Evolutionary conservation across 1,284 basidiomycete genomes (phyloP), one percentile per base, ranked within the genome.

Genomic region (Neonothopanus nambi): DNA sequence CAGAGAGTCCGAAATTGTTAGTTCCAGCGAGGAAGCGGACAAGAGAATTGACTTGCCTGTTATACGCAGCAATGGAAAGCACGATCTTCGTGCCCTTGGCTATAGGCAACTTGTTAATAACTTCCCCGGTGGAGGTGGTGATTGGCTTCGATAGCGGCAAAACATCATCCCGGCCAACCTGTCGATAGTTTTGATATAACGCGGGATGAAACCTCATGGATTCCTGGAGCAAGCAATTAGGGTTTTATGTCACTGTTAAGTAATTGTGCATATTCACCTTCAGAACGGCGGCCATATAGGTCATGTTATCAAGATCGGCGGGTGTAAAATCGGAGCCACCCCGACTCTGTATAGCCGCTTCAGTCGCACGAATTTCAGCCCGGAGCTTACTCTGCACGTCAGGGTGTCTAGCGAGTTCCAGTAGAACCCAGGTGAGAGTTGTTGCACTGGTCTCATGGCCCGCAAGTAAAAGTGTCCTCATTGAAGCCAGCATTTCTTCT

Each of bases 191-290:
- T 18, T 75, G 70, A 55, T 74, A 75, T 43, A 75, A 55, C 0
- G 74, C 75, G 9, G 76, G 75, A 59, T 78, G 74, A 39, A 71
- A 72, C 24, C 77, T 69, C 67, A 78, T 70, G 8, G 70, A 71
- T 64, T 79, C 77, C 76, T 78, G 21, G 18, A 28, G 6, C 12
- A 11, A 17, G 8, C 15, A 5, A 18, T 15, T 5, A 33, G 18
- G 24, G 6, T 50, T 28, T 15, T 18, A 39, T n/a, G 13, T 17
- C 7, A 20, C 9, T 13, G 36, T 20, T 36, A 43, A 8, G 13
- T 9, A 17, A 6, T n/a, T n/a, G n/a, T n/a, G 28, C 23, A 23
- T 9, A 57, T 56, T 23, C 44, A 74, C 76, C 67, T 79, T 78
- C 36, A 78, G 68, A 37, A 79, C 71, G 23, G 77, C 76, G 28